Conservation (phyloP, 2,329 filamentous ascomycete genomes). For the Huntiella bhutanensis region DNA sequence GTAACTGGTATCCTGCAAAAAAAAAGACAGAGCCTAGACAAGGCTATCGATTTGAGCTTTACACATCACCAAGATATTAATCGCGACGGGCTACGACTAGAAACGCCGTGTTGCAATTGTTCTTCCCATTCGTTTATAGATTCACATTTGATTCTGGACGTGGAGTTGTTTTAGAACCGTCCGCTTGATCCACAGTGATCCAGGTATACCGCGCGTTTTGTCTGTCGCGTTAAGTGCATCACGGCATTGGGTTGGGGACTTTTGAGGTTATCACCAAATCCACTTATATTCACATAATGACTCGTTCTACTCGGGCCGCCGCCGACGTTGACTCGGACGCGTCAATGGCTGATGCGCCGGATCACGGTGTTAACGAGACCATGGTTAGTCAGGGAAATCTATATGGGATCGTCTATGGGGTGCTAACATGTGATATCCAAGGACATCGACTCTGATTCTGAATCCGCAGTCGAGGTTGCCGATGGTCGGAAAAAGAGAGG, state of each 20-base stretch:
- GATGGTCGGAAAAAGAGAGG: slow-evolving; percentile 69
- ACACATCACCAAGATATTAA: no score
- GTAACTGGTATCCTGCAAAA: no score
- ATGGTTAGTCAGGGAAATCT: slow-evolving; percentile 2
- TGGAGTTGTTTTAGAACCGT: no score
- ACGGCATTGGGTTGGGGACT: neutral
- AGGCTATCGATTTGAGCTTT: no score
- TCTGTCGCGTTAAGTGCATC: slow-evolving; percentile 35
- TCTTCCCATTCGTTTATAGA: no score
- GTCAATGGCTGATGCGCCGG: slow-evolving; percentile 43
- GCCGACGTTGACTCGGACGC: slow-evolving; percentile 38
- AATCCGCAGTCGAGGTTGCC: slow-evolving; percentile 55
- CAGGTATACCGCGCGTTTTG: neutral
- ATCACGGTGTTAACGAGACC: slow-evolving; percentile 18
- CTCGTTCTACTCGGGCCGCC: slow-evolving; percentile 31
- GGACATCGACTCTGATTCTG: slow-evolving; percentile 58
- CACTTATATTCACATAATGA: slow-evolving; percentile 23
- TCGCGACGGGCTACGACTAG: no score
- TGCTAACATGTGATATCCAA: slow-evolving; percentile 15
- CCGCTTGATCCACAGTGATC: neutral
- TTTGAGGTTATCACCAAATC: neutral
- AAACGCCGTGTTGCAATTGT: no score
- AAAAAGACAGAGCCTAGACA: no score
- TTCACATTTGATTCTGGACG: no score
- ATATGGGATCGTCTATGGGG: neutral